Evolutionary conservation across 768 basidiomycete genomes (phyloP).

Genomic region (Mycena galericulata): DNA sequence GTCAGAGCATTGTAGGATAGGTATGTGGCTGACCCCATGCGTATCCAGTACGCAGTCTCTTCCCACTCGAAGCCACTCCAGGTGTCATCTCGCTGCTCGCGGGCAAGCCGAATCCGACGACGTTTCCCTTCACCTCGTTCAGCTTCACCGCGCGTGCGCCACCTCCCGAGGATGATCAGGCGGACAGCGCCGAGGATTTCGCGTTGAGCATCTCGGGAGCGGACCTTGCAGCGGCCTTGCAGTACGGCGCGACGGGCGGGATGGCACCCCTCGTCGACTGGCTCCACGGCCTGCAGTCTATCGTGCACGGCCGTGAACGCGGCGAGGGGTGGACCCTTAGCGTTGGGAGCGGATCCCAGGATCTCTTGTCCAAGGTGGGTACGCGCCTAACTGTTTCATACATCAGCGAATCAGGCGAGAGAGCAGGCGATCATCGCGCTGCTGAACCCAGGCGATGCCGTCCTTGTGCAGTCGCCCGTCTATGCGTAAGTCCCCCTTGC

Average conservation of each 20-base stretch:
- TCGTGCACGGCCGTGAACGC: slow-evolving; percentile 70
- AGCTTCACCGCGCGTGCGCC: slow-evolving; percentile 71
- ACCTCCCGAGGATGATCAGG: slow-evolving; percentile 43
- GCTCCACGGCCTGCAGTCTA: slow-evolving; percentile 78
- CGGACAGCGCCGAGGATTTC: slow-evolving; percentile 51
- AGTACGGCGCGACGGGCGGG: slow-evolving; percentile 83
- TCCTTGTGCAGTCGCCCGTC: slow-evolving; percentile 86
- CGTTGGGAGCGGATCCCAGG: slow-evolving; percentile 89
- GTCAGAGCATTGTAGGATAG: neutral
- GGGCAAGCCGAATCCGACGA: slow-evolving; percentile 91
- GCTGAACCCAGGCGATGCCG: slow-evolving; percentile 81
- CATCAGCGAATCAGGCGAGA: slow-evolving; percentile 8
- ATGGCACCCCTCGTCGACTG: slow-evolving; percentile 73
- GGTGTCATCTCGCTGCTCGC: slow-evolving; percentile 87
- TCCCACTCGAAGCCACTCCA: slow-evolving; percentile 82
- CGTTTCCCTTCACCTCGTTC: slow-evolving; percentile 91
- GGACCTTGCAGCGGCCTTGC: slow-evolving; percentile 76
- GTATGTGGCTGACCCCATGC: slow-evolving; percentile 8
- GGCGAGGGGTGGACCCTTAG: slow-evolving; percentile 81
- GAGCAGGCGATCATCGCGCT: slow-evolving; percentile 76
- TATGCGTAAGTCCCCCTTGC: slow-evolving; percentile 72
- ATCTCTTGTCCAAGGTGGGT: slow-evolving; percentile 86
- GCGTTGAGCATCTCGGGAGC: slow-evolving; percentile 65
- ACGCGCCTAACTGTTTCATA: neutral
- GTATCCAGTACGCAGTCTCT: slow-evolving; percentile 71